Percentiles rank a stretch among this genome's conserved stretches.
These are phyloP conservation scores for Begonia peltatifolia DNA, from an alignment of 306 rosid species.

Conservation along the genomic window DNA sequence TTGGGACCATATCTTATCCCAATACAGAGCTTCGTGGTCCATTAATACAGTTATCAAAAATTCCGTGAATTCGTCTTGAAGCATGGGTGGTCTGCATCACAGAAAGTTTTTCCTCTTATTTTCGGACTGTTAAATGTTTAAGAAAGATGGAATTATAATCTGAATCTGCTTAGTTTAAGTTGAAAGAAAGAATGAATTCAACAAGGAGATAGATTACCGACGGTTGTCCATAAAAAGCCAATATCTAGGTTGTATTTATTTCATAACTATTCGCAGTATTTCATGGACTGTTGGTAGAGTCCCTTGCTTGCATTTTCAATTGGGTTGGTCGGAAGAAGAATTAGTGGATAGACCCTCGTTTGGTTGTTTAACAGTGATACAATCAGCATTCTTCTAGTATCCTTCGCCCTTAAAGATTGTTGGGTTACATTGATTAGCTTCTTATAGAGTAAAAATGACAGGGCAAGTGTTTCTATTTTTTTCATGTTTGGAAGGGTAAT, in stretches of 20 bases:
- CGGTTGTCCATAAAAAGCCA: slow-evolving; percentile 14
- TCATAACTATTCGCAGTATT: slow-evolving; percentile 20
- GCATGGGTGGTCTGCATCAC: slow-evolving; percentile 7
- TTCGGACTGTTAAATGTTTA: not conserved
- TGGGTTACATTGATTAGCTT: too few relatives aligned
- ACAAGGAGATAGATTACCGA: slow-evolving; percentile 4
- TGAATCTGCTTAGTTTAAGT: slow-evolving; percentile 30
- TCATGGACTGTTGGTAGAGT: too few relatives aligned
- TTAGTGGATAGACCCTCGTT: too few relatives aligned
- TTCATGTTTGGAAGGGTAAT: not conserved
- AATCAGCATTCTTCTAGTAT: too few relatives aligned
- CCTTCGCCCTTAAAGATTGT: too few relatives aligned
- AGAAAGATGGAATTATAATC: slow-evolving; percentile 24
- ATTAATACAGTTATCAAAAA: not conserved
- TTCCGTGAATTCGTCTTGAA: slow-evolving; percentile 8
- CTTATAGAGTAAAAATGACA: too few relatives aligned
- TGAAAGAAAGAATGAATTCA: not conserved
- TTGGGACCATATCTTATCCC: slow-evolving; percentile 6
- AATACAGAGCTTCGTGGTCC: not conserved
- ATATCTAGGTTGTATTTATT: slow-evolving; percentile 5
- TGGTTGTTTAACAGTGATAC: too few relatives aligned
- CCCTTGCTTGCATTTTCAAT: not conserved
- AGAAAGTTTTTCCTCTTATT: slow-evolving; percentile 2
- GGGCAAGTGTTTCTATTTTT: too few relatives aligned
- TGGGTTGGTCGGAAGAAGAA: too few relatives aligned